These are phyloP conservation scores for Rhodotorula kratochvilovae DNA, from an alignment of 768 basidiomycete genomes.

Conservation along the genomic window DNA sequence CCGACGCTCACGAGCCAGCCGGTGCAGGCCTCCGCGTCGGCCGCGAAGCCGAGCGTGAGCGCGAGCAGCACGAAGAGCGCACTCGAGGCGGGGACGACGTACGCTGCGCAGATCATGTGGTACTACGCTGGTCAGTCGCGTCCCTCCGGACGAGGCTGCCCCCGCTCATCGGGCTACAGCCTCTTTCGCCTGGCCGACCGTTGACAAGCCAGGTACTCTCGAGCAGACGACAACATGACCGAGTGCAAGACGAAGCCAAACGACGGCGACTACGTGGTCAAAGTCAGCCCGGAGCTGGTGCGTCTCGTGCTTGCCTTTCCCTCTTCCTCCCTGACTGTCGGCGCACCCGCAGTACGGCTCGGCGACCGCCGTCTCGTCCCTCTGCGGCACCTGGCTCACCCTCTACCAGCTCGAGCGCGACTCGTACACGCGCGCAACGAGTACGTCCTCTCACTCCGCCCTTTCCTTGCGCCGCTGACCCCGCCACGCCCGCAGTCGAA, in stretches of 20 bases:
- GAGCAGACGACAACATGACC: background rate
- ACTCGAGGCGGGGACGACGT: background rate
- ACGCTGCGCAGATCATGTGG: constrained; percentile 24
- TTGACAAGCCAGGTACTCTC: too few relatives aligned
- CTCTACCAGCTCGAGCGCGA: constrained; percentile 29
- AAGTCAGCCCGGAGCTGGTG: constrained; percentile 18
- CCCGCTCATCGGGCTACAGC: too few relatives aligned
- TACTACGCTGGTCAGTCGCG: constrained; percentile 1
- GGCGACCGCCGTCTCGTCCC: background rate
- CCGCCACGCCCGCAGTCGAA: background rate
- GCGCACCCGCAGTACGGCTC: constrained; percentile 12
- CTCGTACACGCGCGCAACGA: constrained; percentile 6
- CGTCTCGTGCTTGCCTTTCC: background rate
- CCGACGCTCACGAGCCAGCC: background rate
- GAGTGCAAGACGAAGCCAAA: constrained; percentile 6
- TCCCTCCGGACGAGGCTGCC: too few relatives aligned
- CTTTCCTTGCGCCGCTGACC: background rate
- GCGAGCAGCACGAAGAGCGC: background rate
- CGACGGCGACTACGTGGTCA: constrained; percentile 25
- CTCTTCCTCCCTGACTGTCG: background rate
- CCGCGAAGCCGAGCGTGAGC: background rate
- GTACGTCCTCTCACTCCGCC: background rate
- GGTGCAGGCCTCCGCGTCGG: background rate
- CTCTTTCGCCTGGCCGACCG: too few relatives aligned
- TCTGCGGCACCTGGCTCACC: constrained; percentile 23